Conservation (phyloP, 2,329 filamentous ascomycete species). For the Davidsoniella neocaledoniae region DNA sequence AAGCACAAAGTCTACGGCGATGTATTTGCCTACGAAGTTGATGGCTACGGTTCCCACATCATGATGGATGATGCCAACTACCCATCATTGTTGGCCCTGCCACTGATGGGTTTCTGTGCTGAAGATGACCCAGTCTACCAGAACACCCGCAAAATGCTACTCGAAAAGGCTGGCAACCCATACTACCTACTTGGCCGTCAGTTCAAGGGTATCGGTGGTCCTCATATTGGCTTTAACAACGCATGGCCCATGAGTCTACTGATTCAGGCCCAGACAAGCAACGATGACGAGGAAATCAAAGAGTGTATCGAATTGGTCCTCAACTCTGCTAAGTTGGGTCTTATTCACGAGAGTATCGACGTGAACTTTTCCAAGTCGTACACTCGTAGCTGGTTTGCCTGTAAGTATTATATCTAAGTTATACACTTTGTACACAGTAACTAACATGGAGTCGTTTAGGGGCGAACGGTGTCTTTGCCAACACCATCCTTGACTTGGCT, state of each 20-base stretch:
- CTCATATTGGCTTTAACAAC: conserved; percentile 65
- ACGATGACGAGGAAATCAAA: conserved; percentile 68
- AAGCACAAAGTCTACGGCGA: conserved; percentile 56
- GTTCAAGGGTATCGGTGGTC: conserved; percentile 76
- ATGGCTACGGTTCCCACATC: conserved; percentile 68
- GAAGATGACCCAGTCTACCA: conserved; percentile 54
- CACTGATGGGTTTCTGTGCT: conserved; percentile 59
- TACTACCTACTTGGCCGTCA: conserved; percentile 65
- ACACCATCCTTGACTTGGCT: conserved; percentile 79
- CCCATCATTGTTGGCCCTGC: conserved; percentile 62
- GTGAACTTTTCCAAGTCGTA: conserved; percentile 52
- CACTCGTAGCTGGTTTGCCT: conserved; percentile 91
- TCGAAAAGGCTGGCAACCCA: conserved; percentile 63
- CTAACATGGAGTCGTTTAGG: conserved; percentile 22
- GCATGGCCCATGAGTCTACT: conserved; percentile 96
- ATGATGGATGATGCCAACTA: conserved; percentile 86
- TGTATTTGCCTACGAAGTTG: conserved; percentile 77
- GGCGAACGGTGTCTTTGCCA: conserved; percentile 93
- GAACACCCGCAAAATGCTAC: conserved; percentile 67
- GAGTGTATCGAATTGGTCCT: conserved; percentile 59
- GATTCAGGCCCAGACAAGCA: conserved; percentile 75
- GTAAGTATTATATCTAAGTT: conserved; percentile 19
- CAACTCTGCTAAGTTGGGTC: conserved; percentile 54
- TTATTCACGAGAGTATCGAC: conserved; percentile 85
- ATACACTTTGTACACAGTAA: conserved; percentile 1